Percentiles rank a stretch among this genome's conserved stretches.
These are phyloP conservation scores for Paecilomyces fulvus DNA, from an alignment of 2,329 filamentous ascomycete species.

Conservation along the genomic window DNA sequence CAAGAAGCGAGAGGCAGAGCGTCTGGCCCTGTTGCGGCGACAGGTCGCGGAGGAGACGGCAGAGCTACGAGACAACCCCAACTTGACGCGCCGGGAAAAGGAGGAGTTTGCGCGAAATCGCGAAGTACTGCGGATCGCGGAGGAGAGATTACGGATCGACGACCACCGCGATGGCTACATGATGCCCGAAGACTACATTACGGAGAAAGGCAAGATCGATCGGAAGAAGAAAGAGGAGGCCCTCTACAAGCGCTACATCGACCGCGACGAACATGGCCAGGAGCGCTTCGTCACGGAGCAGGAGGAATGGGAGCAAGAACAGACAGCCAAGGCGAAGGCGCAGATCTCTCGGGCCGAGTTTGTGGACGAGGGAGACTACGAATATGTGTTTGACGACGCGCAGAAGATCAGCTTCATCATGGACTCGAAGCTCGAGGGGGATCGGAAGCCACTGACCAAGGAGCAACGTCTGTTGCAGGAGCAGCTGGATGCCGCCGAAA, in stretches of 20 bases:
- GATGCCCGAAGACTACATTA: slow-evolving; percentile 92
- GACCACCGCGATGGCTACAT: slow-evolving; percentile 87
- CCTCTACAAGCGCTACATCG: slow-evolving; percentile 82
- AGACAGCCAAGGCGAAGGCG: slow-evolving; percentile 76
- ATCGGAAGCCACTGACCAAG: slow-evolving; percentile 61
- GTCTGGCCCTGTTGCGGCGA: slow-evolving; percentile 74
- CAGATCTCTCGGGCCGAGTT: slow-evolving; percentile 70
- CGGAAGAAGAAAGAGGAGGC: slow-evolving; percentile 80
- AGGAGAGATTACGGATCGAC: slow-evolving; percentile 79
- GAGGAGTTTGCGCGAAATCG: slow-evolving; percentile 83
- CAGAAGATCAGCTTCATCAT: slow-evolving; percentile 80
- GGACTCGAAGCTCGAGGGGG: slow-evolving; percentile 63
- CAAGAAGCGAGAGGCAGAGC: slow-evolving; percentile 82
- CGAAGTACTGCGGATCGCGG: slow-evolving; percentile 70
- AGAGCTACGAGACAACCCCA: slow-evolving; percentile 67
- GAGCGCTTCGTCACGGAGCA: slow-evolving; percentile 89
- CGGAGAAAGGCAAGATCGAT: slow-evolving; percentile 83
- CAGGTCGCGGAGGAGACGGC: slow-evolving; percentile 84
- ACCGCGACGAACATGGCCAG: slow-evolving; percentile 76
- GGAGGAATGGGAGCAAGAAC: slow-evolving; percentile 91
- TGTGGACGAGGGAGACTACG: slow-evolving; percentile 74
- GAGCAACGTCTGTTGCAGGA: slow-evolving; percentile 73
- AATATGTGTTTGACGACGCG: slow-evolving; percentile 84
- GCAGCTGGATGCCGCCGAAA: slow-evolving; percentile 80
- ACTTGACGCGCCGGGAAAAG: slow-evolving; percentile 68